These are phyloP conservation scores for Galerina sulciceps DNA, from an alignment of 768 basidiomycete species.

Conservation along the genomic window DNA sequence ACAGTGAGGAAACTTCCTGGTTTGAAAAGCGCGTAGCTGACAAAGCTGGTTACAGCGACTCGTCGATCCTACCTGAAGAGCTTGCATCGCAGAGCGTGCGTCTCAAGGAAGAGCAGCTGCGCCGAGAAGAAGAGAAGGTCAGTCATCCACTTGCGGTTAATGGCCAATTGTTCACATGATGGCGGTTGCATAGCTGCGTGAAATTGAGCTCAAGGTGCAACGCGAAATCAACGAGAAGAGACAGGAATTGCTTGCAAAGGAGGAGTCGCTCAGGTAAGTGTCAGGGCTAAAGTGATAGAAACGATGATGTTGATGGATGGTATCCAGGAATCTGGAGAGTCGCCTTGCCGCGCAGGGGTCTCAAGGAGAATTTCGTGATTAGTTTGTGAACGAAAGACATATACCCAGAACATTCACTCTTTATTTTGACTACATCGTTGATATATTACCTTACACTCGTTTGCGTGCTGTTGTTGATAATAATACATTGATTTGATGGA, in stretches of 20 bases:
- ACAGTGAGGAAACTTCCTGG: conserved; percentile 49
- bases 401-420: conserved; percentile 28
- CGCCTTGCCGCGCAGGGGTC: conserved; percentile 89
- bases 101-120: conserved; percentile 98
- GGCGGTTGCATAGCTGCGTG: conserved; percentile 69
- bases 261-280: conserved; percentile 84
- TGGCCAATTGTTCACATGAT: conserved; percentile 4
- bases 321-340: conserved; percentile 80
- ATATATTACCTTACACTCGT: conserved; percentile 25
- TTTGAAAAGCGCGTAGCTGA: conserved; percentile 23
- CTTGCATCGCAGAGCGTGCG: conserved; percentile 96
- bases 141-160: conserved; percentile 5
- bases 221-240: conserved; percentile 97
- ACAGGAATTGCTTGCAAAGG: conserved; percentile 95
- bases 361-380: conserved; percentile 78
- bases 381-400: conserved; percentile 19
- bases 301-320: conserved; percentile 7
- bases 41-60: conserved; percentile 54
- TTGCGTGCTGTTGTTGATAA: conserved; percentile 31
- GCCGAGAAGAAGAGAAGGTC: conserved; percentile 95
- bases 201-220: conserved; percentile 97
- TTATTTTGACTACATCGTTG: too few relatives aligned
- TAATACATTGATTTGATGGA: conserved; percentile 11
- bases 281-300: neutral
- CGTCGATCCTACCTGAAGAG: conserved; percentile 94